Evolutionary conservation across 768 basidiomycete species (phyloP).

Genomic region (Gautieria morchelliformis): DNA sequence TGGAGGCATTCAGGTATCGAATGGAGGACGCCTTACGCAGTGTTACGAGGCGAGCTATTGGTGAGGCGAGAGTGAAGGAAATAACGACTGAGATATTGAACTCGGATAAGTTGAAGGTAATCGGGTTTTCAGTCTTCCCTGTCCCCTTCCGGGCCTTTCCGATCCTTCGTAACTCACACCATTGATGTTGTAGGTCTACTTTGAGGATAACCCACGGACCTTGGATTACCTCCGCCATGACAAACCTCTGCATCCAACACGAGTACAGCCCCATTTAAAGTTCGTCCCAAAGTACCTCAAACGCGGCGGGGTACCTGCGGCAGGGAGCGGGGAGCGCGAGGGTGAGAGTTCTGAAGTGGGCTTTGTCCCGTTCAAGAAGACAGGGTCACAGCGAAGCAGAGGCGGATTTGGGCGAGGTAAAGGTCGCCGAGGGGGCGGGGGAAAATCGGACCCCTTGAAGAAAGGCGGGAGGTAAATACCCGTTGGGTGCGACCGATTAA

Average conservation of each 20-base stretch:
- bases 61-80: constrained; percentile 90
- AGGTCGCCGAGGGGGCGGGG: not conserved
- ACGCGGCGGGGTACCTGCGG: constrained; percentile 65
- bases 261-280: constrained; percentile 91
- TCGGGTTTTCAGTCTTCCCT: not conserved
- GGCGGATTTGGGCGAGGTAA: constrained; percentile 36
- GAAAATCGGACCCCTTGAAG: constrained; percentile 7
- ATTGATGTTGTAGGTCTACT: constrained; percentile 64
- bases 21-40: constrained; percentile 93
- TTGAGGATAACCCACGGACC: constrained; percentile 93
- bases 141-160: not conserved
- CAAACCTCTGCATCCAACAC: constrained; percentile 82
- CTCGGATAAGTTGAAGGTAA: constrained; percentile 91
- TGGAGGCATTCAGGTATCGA: constrained; percentile 94
- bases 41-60: constrained; percentile 77
- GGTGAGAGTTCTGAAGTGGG: constrained; percentile 30
- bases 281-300: constrained; percentile 90
- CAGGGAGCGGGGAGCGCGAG: constrained; percentile 15
- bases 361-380: constrained; percentile 71
- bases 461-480: not conserved
- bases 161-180: not conserved
- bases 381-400: constrained; percentile 30
- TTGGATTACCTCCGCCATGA: constrained; percentile 90
- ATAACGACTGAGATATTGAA: constrained; percentile 89
- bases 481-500: too few relatives aligned